Evolutionary conservation across 768 basidiomycete genomes (phyloP), one percentile per base, ranked within the genome.

Genomic region (Lactifluus hygrophoroides): DNA sequence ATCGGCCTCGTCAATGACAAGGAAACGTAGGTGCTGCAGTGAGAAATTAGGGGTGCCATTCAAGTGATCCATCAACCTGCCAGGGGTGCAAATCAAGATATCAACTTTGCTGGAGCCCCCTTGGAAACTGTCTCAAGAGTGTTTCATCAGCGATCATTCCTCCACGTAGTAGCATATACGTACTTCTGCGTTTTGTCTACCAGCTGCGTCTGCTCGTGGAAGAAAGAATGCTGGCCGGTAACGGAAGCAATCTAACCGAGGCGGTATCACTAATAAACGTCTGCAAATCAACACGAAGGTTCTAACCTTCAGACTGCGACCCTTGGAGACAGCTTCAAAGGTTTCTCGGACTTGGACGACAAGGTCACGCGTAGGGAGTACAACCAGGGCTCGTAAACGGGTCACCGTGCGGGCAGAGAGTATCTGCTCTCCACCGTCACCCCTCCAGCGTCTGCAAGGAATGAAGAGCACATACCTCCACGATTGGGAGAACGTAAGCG

Each of bases 1-100:
- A 68, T 99, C 96, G 0, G 96, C 96, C 73, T 99, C 96, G 70
- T 99, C 96, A 56, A 99, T 91, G 28, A 98, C 95, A 59, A 98
- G 75, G 71, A 93, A 98, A n/a, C 94, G 86, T 7, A 99, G 78
- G 70, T 98, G 94, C 66, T 96, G 94, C 30, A 98, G 72, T 1
- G 91, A 87, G 69, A 97, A 96, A 63, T 93, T 92, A 0, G 81
- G 84, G 0, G 96, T 97, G 25, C 83, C 85, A 50, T 82, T 83
- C 37, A 99, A 73, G 70, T 98, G 96, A 68, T 99, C 96, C 30
- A 97, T 96, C 47, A 99, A 70, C 46, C 96, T 78, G 32, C 96
- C 96, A 0, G 96, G 96, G 0, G 96, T 99, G 61, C 92, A 96
- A 57, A 99, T 89, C 47, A 99, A 74, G 55, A 99, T 85, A 69